Conservation (phyloP, 257 asterid species). For the Capsicum baccatum region DNA sequence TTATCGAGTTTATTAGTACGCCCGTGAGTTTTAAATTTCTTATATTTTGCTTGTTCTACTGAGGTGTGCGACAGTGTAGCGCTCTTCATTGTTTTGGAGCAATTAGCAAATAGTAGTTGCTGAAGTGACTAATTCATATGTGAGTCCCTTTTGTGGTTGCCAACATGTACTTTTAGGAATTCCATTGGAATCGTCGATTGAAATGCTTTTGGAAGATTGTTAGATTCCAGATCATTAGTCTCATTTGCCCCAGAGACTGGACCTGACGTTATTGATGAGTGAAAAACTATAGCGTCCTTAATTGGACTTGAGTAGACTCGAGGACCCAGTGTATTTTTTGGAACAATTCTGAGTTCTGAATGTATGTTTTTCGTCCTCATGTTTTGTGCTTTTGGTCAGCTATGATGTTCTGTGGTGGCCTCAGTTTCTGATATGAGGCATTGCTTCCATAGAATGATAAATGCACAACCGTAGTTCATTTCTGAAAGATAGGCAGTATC, state of each 20-base stretch:
- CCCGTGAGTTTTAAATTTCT: too few relatives aligned
- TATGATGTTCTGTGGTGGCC: neutral
- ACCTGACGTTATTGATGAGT: neutral
- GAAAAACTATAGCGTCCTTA: neutral
- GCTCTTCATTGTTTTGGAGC: neutral
- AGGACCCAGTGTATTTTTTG: neutral
- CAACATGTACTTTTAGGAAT: neutral
- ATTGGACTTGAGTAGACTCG: neutral
- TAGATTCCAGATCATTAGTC: neutral
- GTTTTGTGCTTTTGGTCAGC: neutral
- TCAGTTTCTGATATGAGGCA: neutral
- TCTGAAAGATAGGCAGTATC: neutral
- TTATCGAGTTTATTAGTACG: too few relatives aligned
- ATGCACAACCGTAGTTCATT: neutral
- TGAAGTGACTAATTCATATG: neutral
- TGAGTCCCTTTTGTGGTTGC: neutral
- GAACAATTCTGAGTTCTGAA: neutral
- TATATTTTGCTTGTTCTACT: too few relatives aligned
- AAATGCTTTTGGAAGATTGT: conserved; percentile 18
- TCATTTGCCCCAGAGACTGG: neutral
- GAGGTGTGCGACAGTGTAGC: too few relatives aligned
- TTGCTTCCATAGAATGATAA: neutral
- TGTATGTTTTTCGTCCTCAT: neutral
- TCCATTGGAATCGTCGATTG: neutral
- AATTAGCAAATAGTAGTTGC: neutral